These are phyloP conservation scores for Gossypium bickii DNA, from an alignment of 345 rosid genomes.

Conservation along the genomic window DNA sequence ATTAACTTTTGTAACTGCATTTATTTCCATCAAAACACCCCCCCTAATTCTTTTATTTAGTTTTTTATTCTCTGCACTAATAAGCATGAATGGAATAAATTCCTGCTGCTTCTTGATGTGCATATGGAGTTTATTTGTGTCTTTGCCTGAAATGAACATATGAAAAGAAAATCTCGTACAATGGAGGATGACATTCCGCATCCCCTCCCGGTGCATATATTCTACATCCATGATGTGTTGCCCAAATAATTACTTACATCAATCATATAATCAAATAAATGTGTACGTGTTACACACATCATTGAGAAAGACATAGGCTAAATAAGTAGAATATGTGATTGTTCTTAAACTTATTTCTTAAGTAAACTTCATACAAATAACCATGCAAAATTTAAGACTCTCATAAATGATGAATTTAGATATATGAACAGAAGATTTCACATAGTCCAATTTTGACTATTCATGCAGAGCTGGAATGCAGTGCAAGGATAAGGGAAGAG, in stretches of 20 bases:
- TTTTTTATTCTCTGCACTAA: not conserved
- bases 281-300: not conserved
- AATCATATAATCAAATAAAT: not conserved
- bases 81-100: not conserved
- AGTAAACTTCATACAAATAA: not conserved
- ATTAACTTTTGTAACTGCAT: not conserved
- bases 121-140: not conserved
- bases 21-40: not conserved
- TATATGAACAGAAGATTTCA: not conserved
- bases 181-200: not conserved
- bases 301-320: not conserved
- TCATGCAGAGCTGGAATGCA: constrained; percentile 8
- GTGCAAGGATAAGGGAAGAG: not conserved
- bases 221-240: not conserved
- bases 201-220: not conserved
- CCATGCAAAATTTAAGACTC: not conserved
- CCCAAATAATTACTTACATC: not conserved
- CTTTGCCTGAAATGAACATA: constrained; percentile 2
- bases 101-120: constrained; percentile 6
- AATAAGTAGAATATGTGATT: not conserved
- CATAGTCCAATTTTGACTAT: not conserved
- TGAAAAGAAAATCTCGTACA: not conserved
- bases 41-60: not conserved
- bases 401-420: not conserved
- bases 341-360: not conserved